Base-by-base conservation (phyloP, 805 yeast genomes). In the Spathaspora sp. region DNA sequence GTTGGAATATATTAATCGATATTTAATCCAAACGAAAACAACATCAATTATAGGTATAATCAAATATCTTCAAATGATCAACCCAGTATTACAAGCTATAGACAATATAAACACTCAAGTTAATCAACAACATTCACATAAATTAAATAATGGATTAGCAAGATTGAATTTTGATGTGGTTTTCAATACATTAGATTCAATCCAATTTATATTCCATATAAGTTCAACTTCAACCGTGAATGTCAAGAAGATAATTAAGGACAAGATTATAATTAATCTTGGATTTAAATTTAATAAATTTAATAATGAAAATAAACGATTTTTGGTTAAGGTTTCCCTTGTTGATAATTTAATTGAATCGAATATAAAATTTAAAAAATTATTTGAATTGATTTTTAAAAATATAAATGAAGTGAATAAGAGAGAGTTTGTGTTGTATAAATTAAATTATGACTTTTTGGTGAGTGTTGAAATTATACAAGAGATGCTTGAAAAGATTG, bases 371-470 rank as follows among this genome's bases (percentile, higher is more conserved):
- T 69, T 67, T 53, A 72, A 71, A 51, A 61, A 61, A 49, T 59
- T 74, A 44, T 73, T 74, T 55, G 79, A 74, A 48, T 51, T 64
- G 52, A 67, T 69, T 2, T 68, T 67, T 55, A 64, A 65, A 47
- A 54, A 59, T 14, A 60, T 66, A 26, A 59, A 55, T 45, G 64
- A 57, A 12, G 43, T 49, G 31, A 48, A 20, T 7, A 23, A 42
- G 29, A 7, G n/a, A 2, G 44, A 23, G 31, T 44, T 48, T 14
- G 45, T 42, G 43, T 51, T 44, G 16, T 46, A 69, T n/a, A 72
- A 69, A 52, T 66, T 73, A 52, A 70, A 71, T 55, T 71, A 69
- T 48, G 78, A 73, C 52, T 72, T 68, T 49, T 64, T 73, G 50
- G 62, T 70, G 26, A 63, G 64, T 39, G 50, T 63, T 10, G 48